Evolutionary conservation across 306 rosid species (phyloP), one percentile per base, ranked within the genome.

Genomic region (Sophora flavescens): DNA sequence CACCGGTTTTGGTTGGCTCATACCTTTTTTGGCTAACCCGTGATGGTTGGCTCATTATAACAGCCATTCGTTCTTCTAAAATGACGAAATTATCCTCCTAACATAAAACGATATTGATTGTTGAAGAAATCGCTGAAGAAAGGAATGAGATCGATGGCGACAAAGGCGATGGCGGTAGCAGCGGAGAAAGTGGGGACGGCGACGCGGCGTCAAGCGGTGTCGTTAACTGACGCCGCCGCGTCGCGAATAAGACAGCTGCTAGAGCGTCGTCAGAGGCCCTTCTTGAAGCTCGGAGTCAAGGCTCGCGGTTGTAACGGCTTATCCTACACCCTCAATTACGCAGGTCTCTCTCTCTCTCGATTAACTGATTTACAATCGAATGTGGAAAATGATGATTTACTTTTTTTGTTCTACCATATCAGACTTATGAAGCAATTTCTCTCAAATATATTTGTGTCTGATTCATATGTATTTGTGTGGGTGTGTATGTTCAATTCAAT

Each of bases 281-380:
- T 80, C 78, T 85, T 95, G 44, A 87, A 88, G 73, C 96, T 95
- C 66, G 96, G 98, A 28, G 93, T 95, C 76, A 95, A 92, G 87
- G 93, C 98, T 47, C 97, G 98, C 38, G 98, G 98, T 45, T 92
- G 98, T 70, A 93, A 93, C 39, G 98, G 97, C 62, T 83, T 93
- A 60, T 87, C 98, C 15, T 93, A 93, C 76, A 91, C 97, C 79
- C 92, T 93, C 44, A 91, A 93, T 80, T 93, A 93, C 71, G 92
- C 98, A 80, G 98, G 97, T 91, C 36, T 41, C 51, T 70, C 69
- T 22, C 6, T 22, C 5, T 51, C 3, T 77, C n/a, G 9, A 32
- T 47, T 47, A 12, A 47, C 16, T 13, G 15, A 47, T 68, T 69
- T 50, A 15, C 57, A 59, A 58, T 8, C 18, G n/a, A 63, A 35